Base-by-base conservation (phyloP, 2,329 filamentous ascomycete species). In the Aspergillus versicolor region DNA sequence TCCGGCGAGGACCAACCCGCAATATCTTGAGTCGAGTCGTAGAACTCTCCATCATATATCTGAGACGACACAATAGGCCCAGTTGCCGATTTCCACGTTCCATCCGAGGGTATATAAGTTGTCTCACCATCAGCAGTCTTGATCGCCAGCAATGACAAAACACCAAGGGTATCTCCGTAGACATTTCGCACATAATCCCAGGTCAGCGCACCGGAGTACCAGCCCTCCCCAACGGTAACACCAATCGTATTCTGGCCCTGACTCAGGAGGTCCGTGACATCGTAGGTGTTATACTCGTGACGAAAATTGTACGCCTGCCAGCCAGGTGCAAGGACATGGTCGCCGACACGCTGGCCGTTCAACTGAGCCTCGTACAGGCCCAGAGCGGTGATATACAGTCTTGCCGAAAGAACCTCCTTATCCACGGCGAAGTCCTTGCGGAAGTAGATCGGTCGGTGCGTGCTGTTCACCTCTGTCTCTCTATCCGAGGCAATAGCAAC, bases 11-110 rank as follows among this genome's bases (percentile, higher is more conserved):
- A 64, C 74, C 71, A 75, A 70, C 67, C 6, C 44, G 50, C 6
- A 55, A 59, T 8, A 65, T 74, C 63, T 61, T 71, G 56, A 67
- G 67, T 65, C 0, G 71, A 68, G 55, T 84, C 78, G 55, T 80
- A 84, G 0, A 68, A 63, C 57, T 84, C 82, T 8, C 82, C 82
- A 55, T 84, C 72, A 54, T 83, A 84, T 1, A 84, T 74, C 30
- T 81, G 77, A 2, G 63, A 65, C 1, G 60, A 59, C 1, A 63
- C 46, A 5, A 61, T 58, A 2, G 60, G 57, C 0, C 61, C 59
- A 2, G 45, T 56, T 8, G 41, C 44, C 4, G 60, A 61, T 38
- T 53, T 42, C 61, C 61, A 60, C 15, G 54, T 52, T 11, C n/a
- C 24, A 40, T 62, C 60, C 15, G 47, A 49, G 15, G 52, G 57